phyloP scores from a whole-genome alignment of 2,329 filamentous ascomycete species.

The Balansia obtecta region DNA sequence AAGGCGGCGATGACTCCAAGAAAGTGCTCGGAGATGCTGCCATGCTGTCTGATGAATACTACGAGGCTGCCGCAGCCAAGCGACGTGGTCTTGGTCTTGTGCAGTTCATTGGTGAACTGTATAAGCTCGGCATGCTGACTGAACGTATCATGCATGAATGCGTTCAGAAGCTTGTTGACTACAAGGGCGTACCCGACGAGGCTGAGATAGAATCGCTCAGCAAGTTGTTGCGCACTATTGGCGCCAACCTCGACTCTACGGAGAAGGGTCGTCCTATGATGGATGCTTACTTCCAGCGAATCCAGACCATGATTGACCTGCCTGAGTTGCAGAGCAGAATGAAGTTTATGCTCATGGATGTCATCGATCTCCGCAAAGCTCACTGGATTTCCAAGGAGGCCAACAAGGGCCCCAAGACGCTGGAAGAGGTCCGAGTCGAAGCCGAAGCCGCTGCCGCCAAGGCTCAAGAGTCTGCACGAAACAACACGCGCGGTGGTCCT shows the following conservation, averaged over 20 bases:
- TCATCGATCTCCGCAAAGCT: conserved; percentile 67
- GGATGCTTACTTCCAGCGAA: conserved; percentile 86
- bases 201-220: conserved; percentile 92
- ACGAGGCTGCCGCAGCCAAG: conserved; percentile 85
- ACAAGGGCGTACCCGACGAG: conserved; percentile 84
- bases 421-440: conserved; percentile 79
- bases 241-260: conserved; percentile 68
- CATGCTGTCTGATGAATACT: conserved; percentile 94
- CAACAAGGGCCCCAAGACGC: conserved; percentile 94
- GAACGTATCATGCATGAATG: conserved; percentile 99
- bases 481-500: conserved; percentile 48
- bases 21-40: conserved; percentile 56
- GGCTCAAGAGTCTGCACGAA: conserved; percentile 57
- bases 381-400: conserved; percentile 79
- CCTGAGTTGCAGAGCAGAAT: conserved; percentile 76
- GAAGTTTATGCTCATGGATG: conserved; percentile 93
- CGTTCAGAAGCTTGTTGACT: conserved; percentile 93
- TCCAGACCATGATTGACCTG: conserved; percentile 68
- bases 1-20: conserved; percentile 30
- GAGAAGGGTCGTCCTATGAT: conserved; percentile 81
- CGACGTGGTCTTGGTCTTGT: conserved; percentile 93
- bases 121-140: conserved; percentile 97
- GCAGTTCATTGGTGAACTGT: conserved; percentile 97
- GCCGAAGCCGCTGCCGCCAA: conserved; percentile 72
- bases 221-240: conserved; percentile 85